Base-by-base conservation (phyloP, 129 eudicot species). In the Pseudognaphalium luteoalbum region DNA sequence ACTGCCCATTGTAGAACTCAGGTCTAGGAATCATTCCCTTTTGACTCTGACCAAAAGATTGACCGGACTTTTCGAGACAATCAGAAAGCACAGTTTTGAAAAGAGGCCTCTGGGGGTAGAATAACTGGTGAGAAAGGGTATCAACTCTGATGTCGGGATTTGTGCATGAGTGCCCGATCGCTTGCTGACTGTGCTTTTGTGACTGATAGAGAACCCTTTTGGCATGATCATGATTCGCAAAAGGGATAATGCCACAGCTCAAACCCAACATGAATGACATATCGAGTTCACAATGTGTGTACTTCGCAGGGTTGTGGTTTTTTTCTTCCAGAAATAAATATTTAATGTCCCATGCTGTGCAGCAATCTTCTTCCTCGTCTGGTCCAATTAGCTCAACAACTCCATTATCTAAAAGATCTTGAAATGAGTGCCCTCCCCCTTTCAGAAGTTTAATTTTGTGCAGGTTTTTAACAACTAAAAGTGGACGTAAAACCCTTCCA, bases 341-440 rank as follows among this genome's bases (percentile, higher is more conserved):
- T n/a, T 76, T 83, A n/a, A 86, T 77, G 56, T 86, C 97, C 98
- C 98, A 93, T 15, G 98, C 97, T 21, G 91, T 87, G 76, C 61
- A 65, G 64, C 96, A 90, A 72, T 93, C 98, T 84, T 93, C 98
- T 77, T 90, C 97, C 74, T 90, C 97, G 75, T 93, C 98, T 3
- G 92, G 64, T 8, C 98, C 98, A 3, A 93, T 87, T 15, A 93
- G 78, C 65, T 93, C 98, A 20, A 93, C 75, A 4, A 93, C 76
- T 29, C 98, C 97, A 5, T 81, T 80, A 44, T 90, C 87, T 64
- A 93, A 62, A 80, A 93, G 90, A 32, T 86, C 74, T 79, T 93
- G 92, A 72, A 93, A 93, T 3, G 85, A 73, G 72, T 59, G 83
- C 0, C 79, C 78, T 67, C 91, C 92, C 28, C 88, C 92, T 86